Evolutionary conservation across 495 filamentous ascomycete species (phyloP).

Genomic region (Ramalina intermedia): DNA sequence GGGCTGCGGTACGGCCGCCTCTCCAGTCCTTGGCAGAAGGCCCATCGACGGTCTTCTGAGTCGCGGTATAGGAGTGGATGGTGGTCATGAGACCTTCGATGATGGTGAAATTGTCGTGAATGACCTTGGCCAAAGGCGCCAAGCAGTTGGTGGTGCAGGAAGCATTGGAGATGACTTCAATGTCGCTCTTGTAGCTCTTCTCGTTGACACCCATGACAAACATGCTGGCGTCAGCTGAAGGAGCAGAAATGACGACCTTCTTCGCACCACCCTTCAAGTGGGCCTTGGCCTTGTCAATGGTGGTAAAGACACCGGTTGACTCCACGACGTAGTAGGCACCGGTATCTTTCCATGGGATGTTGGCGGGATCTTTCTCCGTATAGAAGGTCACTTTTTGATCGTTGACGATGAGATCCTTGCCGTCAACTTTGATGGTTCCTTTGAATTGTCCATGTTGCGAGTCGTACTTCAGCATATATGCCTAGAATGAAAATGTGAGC

Average conservation of each 20-base stretch:
- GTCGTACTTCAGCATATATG: slow-evolving; percentile 99
- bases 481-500: slow-evolving; percentile 34
- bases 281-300: slow-evolving; percentile 82
- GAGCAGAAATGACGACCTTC: slow-evolving; percentile 99
- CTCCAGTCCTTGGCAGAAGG: slow-evolving; percentile 98
- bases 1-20: slow-evolving; percentile 92
- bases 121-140: slow-evolving; percentile 95
- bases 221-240: slow-evolving; percentile 98
- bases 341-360: slow-evolving; percentile 81
- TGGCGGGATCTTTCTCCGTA: slow-evolving; percentile 76
- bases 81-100: slow-evolving; percentile 99
- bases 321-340: slow-evolving; percentile 94
- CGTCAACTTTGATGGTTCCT: slow-evolving; percentile 63
- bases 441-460: slow-evolving; percentile 94
- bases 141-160: slow-evolving; percentile 99
- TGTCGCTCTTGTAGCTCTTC: slow-evolving; percentile 72
- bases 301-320: slow-evolving; percentile 99
- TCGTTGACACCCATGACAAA: slow-evolving; percentile 99
- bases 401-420: slow-evolving; percentile 71
- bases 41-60: slow-evolving; percentile 98
- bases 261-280: slow-evolving; percentile 98
- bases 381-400: slow-evolving; percentile 96
- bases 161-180: slow-evolving; percentile 93
- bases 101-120: slow-evolving; percentile 95
- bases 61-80: slow-evolving; percentile 98